phyloP scores from a whole-genome alignment of 306 rosid species.

The Lagenaria siceraria region DNA sequence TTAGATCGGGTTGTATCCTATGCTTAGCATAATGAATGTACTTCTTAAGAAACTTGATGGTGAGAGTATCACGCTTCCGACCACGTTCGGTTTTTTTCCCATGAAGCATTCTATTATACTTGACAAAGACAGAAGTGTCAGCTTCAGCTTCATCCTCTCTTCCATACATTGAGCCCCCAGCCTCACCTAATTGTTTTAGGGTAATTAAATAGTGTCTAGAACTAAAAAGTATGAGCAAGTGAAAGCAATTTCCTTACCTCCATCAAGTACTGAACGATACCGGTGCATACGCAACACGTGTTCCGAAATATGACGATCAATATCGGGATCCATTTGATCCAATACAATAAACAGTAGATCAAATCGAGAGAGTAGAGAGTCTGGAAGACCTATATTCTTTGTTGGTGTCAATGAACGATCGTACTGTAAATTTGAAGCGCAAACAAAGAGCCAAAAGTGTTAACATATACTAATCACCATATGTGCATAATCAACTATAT shows the following conservation, averaged over 20 bases:
- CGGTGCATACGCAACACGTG: conserved; percentile 98
- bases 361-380: conserved; percentile 93
- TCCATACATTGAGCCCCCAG: conserved; percentile 64
- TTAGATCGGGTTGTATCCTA: conserved; percentile 93
- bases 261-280: conserved; percentile 62
- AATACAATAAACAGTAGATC: conserved; percentile 86
- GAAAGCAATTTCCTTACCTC: conserved; percentile 45
- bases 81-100: conserved; percentile 61
- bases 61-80: conserved; percentile 70
- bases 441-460: background rate
- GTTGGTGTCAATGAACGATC: conserved; percentile 99
- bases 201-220: conserved; percentile 9
- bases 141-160: conserved; percentile 77
- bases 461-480: background rate
- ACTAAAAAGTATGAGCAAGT: conserved; percentile 8
- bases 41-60: conserved; percentile 90
- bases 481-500: background rate
- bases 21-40: conserved; percentile 96
- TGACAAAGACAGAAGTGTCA: conserved; percentile 70
- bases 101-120: conserved; percentile 84
- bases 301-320: conserved; percentile 81
- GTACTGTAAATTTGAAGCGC: conserved; percentile 36
- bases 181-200: conserved; percentile 42
- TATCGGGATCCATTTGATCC: conserved; percentile 99
- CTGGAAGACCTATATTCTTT: conserved; percentile 94